Evolutionary conservation across 371 early-diverging fungal genomes (phyloP).

Genomic region (Apophysomyces ossiformis): DNA sequence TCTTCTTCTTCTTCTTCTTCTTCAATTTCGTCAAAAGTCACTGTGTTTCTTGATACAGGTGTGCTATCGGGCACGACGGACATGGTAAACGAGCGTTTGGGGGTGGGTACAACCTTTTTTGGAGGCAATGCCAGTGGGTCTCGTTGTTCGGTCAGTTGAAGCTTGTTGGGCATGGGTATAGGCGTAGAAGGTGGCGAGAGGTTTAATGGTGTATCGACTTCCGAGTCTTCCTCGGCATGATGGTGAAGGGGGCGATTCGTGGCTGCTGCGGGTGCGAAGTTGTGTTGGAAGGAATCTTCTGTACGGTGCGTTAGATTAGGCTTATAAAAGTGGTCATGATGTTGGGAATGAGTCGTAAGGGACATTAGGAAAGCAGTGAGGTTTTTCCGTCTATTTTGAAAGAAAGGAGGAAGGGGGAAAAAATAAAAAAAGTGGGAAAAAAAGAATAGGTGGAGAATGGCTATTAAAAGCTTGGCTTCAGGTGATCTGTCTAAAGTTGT

Average conservation of each 20-base stretch:
- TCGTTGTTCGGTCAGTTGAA: constrained; percentile 10
- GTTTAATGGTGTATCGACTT: constrained; percentile 18
- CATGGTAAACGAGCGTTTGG: constrained; percentile 27
- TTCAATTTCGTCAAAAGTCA: background rate
- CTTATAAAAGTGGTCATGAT: constrained; percentile 13
- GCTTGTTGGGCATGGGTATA: constrained; percentile 17
- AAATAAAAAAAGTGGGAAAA: constrained; percentile 11
- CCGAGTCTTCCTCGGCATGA: constrained; percentile 5
- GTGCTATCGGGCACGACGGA: constrained; percentile 21
- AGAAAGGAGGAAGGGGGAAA: constrained; percentile 11
- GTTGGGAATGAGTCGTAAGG: constrained; percentile 9
- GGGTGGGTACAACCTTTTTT: constrained; percentile 2
- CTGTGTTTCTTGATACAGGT: background rate
- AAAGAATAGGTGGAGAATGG: background rate
- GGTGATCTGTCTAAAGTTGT: constrained; percentile 7
- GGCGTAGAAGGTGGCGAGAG: constrained; percentile 34
- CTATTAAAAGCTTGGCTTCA: constrained; percentile 9
- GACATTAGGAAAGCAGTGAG: background rate
- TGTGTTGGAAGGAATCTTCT: constrained; percentile 10
- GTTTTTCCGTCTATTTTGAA: background rate
- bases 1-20: constrained; percentile 15
- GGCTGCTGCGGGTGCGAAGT: constrained; percentile 4
- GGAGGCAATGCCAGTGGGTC: background rate
- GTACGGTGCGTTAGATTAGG: background rate
- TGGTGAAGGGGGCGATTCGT: constrained; percentile 15